A percentile compares a stretch with the other conserved stretches of the same genome.
Evolutionary conservation across 2,329 filamentous ascomycete genomes (phyloP).

Genomic region (Remersonia thermophila): DNA sequence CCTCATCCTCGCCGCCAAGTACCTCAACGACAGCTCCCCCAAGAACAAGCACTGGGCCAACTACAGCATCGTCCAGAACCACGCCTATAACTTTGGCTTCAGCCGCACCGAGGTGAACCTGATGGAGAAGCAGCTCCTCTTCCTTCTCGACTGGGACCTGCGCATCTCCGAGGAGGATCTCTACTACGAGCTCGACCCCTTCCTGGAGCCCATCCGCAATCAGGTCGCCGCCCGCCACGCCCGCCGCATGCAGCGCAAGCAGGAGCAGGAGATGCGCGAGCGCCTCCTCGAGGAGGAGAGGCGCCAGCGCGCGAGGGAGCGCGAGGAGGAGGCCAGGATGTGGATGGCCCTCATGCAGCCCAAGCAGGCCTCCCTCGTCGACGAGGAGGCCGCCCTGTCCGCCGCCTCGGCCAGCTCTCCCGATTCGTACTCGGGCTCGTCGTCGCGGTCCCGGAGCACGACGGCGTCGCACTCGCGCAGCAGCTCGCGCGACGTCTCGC

Average conservation of each 20-base stretch:
- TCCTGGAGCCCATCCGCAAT: slow-evolving; percentile 71
- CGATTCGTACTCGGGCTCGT: slow-evolving; percentile 27
- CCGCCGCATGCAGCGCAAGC: slow-evolving; percentile 35
- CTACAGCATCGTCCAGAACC: slow-evolving; percentile 68
- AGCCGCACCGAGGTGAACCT: slow-evolving; percentile 92
- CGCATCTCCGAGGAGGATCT: slow-evolving; percentile 76
- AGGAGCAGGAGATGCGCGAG: slow-evolving; percentile 27
- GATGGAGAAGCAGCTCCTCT: slow-evolving; percentile 98
- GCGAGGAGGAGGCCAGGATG: slow-evolving; percentile 23
- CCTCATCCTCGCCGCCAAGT: slow-evolving; percentile 83
- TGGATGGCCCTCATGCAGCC: slow-evolving; percentile 19
- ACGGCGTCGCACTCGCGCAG: slow-evolving; percentile 20
- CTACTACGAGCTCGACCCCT: slow-evolving; percentile 73
- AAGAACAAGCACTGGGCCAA: slow-evolving; percentile 99
- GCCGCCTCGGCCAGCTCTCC: slow-evolving; percentile 30
- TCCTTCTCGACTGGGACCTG: slow-evolving; percentile 88
- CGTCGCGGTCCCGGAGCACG: slow-evolving; percentile 25
- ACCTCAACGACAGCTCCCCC: slow-evolving; percentile 93
- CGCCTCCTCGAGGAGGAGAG: slow-evolving; percentile 17
- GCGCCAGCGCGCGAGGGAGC: slow-evolving; percentile 26
- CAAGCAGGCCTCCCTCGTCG: not conserved
- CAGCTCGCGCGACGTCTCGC: slow-evolving; percentile 34
- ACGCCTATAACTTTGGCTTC: slow-evolving; percentile 66
- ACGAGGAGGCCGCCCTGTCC: slow-evolving; percentile 17
- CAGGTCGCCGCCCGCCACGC: slow-evolving; percentile 40